Conservation (phyloP, 805 yeast species). For the Cyberlindnera galapagoensis region DNA sequence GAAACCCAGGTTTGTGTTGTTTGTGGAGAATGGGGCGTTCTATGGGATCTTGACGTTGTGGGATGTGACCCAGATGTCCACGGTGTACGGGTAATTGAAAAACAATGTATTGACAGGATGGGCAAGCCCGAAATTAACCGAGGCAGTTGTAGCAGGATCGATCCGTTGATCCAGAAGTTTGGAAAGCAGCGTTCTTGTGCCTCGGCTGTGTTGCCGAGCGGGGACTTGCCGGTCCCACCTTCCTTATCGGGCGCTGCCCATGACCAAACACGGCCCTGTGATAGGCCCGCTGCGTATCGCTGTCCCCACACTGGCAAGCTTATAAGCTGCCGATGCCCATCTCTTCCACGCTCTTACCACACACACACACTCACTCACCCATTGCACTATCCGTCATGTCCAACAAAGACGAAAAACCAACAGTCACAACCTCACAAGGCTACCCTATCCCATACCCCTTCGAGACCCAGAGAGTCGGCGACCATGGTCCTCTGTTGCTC, state of each 20-base stretch:
- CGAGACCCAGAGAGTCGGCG: constrained; percentile 68
- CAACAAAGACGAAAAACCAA: constrained; percentile 31
- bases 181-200: too few relatives aligned
- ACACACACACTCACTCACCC: too few relatives aligned
- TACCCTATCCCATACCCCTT: constrained; percentile 71
- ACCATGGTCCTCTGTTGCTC: constrained; percentile 71
- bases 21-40: constrained; percentile 19
- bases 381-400: constrained; percentile 6
- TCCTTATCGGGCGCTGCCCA: background rate
- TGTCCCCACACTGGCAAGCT: constrained; percentile 10
- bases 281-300: constrained; percentile 13
- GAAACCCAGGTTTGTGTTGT: constrained; percentile 23
- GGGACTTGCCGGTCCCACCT: constrained; percentile 1
- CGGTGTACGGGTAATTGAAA: background rate
- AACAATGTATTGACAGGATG: background rate
- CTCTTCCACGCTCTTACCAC: background rate
- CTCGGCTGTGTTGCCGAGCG: too few relatives aligned
- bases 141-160: too few relatives aligned
- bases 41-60: constrained; percentile 21
- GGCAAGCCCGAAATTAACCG: background rate
- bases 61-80: constrained; percentile 12
- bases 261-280: background rate
- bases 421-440: constrained; percentile 68
- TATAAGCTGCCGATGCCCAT: background rate
- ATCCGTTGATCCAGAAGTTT: too few relatives aligned